Evolutionary conservation across 306 rosid species (phyloP).

Genomic region (Rosa lucieae): DNA sequence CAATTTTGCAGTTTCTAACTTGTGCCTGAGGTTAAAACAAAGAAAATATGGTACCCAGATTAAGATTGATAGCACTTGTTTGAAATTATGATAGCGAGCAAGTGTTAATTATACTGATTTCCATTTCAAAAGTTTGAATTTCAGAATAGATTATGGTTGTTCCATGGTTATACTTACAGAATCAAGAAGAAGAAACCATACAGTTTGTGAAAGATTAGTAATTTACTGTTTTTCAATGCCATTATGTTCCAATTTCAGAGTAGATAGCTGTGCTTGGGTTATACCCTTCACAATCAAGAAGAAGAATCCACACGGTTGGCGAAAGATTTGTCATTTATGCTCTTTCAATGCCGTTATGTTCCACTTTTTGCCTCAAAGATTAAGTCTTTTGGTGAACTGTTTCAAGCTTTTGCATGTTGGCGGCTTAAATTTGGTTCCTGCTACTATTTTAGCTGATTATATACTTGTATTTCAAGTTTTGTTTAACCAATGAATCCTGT

Average conservation of each 20-base stretch:
- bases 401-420: not conserved
- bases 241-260: not conserved
- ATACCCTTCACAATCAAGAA: not conserved
- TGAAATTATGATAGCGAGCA: not conserved
- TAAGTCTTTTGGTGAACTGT: not conserved
- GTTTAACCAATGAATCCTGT: not conserved
- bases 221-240: not conserved
- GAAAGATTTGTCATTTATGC: not conserved
- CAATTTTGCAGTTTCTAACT: not conserved
- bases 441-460: not conserved
- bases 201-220: not conserved
- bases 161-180: not conserved
- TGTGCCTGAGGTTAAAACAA: constrained; percentile 9
- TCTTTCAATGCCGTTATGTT: not conserved
- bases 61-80: not conserved
- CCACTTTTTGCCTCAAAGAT: not conserved
- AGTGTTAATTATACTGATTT: not conserved
- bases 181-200: not conserved
- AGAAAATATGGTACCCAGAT: not conserved
- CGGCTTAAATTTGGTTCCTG: not conserved
- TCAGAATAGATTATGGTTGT: not conserved
- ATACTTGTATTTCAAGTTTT: not conserved
- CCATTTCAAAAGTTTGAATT: not conserved
- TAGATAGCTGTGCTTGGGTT: not conserved
- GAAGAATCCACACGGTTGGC: not conserved